Percentiles rank a stretch among this genome's conserved stretches.
phyloP scores from a whole-genome alignment of 1,139 yeast genomes.

The Wickerhamiella pararugosa region DNA sequence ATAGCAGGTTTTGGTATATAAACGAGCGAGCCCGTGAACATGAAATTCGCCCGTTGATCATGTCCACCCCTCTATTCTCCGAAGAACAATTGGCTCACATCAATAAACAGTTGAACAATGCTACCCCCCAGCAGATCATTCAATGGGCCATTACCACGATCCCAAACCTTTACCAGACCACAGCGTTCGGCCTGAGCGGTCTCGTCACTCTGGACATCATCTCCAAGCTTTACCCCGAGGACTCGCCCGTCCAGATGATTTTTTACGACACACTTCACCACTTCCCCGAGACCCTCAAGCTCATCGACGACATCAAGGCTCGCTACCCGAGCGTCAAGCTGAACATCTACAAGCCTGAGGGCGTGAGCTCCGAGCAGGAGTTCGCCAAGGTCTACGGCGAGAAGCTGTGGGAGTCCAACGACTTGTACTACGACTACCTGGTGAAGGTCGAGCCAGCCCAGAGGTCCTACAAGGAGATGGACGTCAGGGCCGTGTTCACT shows the following conservation, averaged over 20 bases:
- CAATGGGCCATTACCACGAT: slow-evolving; percentile 72
- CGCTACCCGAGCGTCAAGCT: slow-evolving; percentile 42
- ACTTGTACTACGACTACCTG: slow-evolving; percentile 63
- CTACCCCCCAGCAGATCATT: slow-evolving; percentile 57
- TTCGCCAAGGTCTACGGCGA: slow-evolving; percentile 59
- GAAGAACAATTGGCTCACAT: slow-evolving; percentile 25
- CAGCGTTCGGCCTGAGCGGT: slow-evolving; percentile 93
- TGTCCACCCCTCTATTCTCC: slow-evolving; percentile 11
- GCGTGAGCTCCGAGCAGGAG: slow-evolving; percentile 41
- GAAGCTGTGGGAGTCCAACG: slow-evolving; percentile 71
- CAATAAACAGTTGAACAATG: slow-evolving; percentile 41
- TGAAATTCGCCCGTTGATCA: too few relatives aligned
- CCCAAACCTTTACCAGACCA: slow-evolving; percentile 74
- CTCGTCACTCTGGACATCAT: slow-evolving; percentile 76
- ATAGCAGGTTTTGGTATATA: too few relatives aligned
- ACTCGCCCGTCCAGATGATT: slow-evolving; percentile 52
- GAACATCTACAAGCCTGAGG: slow-evolving; percentile 52
- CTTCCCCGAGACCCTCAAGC: slow-evolving; percentile 80
- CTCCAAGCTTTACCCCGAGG: slow-evolving; percentile 32
- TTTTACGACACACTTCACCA: slow-evolving; percentile 87
- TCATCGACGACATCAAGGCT: slow-evolving; percentile 42
- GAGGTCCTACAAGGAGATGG: slow-evolving; percentile 60
- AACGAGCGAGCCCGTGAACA: too few relatives aligned
- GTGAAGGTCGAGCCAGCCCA: slow-evolving; percentile 90
- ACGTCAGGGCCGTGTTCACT: slow-evolving; percentile 71